Base-by-base conservation (phyloP, 495 filamentous ascomycete genomes). In the Aspergillus nidulans region DNA sequence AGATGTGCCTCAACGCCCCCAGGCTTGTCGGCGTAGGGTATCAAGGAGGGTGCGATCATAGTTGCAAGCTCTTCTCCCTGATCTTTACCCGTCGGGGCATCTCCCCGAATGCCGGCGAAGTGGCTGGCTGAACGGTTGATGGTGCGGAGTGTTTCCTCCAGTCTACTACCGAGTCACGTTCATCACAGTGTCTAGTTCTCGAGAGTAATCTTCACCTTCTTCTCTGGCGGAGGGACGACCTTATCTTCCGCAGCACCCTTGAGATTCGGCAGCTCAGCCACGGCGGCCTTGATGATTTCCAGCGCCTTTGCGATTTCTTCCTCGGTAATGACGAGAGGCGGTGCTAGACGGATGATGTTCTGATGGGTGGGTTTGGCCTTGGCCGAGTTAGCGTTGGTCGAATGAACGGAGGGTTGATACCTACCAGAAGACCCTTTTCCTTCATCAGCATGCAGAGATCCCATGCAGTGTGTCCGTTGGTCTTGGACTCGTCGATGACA, bases 291-390 rank as follows among this genome's bases (percentile, higher is more conserved):
- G 61, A 83, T 82, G 50, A 83, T 81, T 1, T 62, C 59, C 46
- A 83, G 63, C 0, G 80, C 70, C 53, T 71, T 64, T 46, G 70
- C 52, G 26, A 83, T 75, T 63, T 83, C 75, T 32, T 77, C 74
- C 45, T 81, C 76, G 4, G 80, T 83, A 62, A 83, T 81, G 19
- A 83, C 78, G 36, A 82, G 62, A 1, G 80, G 80, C 4, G 80
- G 80, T 2, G 80, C 81, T 32, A 83, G 70, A 52, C 80, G 80
- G 50, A 83, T 97, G 73, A 97, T 97, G 68, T 97, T 97, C 62
- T 95, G 84, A 71, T 98, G 94, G 30, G 95, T 99, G 9, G 95
- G 95, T 81, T 99, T 99, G 54, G 94, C 94, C 90, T 96, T n/a
- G 68, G 62, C 16, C 26, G 49, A 47, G 51, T 72, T 64, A 76